A percentile compares a stretch with the other conserved stretches of the same genome.
Evolutionary conservation across 495 filamentous ascomycete genomes (phyloP).

Genomic region (Penicillium pancosmium): DNA sequence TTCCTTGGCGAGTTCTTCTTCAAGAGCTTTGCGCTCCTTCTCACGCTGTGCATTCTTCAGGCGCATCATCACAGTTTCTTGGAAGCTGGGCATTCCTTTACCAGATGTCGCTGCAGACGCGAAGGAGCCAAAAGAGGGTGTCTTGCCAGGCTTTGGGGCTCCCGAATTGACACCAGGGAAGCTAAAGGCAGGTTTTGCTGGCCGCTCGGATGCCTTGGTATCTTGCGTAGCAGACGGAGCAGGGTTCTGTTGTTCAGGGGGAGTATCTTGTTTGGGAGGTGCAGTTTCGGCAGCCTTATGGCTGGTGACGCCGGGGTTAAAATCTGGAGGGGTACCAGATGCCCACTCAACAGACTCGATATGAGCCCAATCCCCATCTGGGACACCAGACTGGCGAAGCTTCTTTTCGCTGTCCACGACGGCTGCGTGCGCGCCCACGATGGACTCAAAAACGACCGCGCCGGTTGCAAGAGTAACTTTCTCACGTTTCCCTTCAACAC

Average conservation of each 20-base stretch:
- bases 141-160: conserved; percentile 37
- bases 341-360: conserved; percentile 63
- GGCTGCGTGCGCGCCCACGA: conserved; percentile 63
- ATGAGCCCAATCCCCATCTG: conserved; percentile 41
- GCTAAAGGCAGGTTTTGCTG: conserved; percentile 36
- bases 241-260: not conserved
- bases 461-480: conserved; percentile 57
- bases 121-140: conserved; percentile 56
- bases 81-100: conserved; percentile 50
- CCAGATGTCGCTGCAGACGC: conserved; percentile 36
- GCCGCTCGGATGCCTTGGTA: conserved; percentile 18
- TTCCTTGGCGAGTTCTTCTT: conserved; percentile 56
- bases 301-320: conserved; percentile 14
- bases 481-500: conserved; percentile 52
- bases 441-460: conserved; percentile 58
- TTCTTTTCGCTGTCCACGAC: conserved; percentile 56
- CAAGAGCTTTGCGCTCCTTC: conserved; percentile 55
- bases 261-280: not conserved
- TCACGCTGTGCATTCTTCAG: conserved; percentile 61
- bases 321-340: conserved; percentile 52
- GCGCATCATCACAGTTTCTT: conserved; percentile 63
- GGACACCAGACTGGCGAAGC: conserved; percentile 23
- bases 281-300: not conserved
- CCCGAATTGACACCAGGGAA: conserved; percentile 37
- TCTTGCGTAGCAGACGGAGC: conserved; percentile 26